A percentile compares a stretch with the other conserved stretches of the same genome.
Evolutionary conservation across 495 filamentous ascomycete species (phyloP).

Genomic region (Lepraria neglecta): DNA sequence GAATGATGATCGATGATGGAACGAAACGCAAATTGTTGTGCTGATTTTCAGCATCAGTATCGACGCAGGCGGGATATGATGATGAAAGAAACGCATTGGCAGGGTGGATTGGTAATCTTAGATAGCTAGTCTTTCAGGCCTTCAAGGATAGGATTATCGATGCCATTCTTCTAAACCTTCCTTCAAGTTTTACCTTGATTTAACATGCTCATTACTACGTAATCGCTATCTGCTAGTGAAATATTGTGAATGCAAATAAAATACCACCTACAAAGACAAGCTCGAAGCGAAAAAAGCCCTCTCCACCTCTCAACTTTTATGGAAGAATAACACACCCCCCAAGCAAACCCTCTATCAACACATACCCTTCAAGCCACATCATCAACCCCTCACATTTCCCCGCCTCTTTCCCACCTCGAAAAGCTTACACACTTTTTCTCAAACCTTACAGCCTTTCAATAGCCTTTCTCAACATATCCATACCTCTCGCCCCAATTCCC

Average conservation of each 20-base stretch:
- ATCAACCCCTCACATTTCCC: too few relatives aligned
- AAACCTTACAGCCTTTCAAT: constrained; percentile 63
- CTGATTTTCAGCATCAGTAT: too few relatives aligned
- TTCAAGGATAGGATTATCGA: background rate
- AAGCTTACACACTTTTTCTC: background rate
- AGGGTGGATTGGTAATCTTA: background rate
- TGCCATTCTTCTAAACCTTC: background rate
- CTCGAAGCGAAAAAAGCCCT: background rate
- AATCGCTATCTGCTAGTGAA: background rate
- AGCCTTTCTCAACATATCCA: constrained; percentile 54
- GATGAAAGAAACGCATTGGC: background rate
- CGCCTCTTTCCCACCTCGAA: too few relatives aligned
- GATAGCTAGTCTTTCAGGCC: background rate
- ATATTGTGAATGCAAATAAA: background rate
- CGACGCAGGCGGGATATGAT: too few relatives aligned
- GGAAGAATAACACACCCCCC: too few relatives aligned
- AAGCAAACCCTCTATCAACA: too few relatives aligned
- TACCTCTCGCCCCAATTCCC: constrained; percentile 26
- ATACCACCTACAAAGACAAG: background rate
- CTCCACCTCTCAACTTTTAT: too few relatives aligned
- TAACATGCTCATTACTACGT: background rate
- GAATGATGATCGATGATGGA: too few relatives aligned
- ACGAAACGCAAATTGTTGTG: too few relatives aligned
- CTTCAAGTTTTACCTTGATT: background rate
- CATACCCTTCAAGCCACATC: too few relatives aligned